Conservation (phyloP, 192 early-diverging fungal genomes). For the Umbelopsis vinacea region DNA sequence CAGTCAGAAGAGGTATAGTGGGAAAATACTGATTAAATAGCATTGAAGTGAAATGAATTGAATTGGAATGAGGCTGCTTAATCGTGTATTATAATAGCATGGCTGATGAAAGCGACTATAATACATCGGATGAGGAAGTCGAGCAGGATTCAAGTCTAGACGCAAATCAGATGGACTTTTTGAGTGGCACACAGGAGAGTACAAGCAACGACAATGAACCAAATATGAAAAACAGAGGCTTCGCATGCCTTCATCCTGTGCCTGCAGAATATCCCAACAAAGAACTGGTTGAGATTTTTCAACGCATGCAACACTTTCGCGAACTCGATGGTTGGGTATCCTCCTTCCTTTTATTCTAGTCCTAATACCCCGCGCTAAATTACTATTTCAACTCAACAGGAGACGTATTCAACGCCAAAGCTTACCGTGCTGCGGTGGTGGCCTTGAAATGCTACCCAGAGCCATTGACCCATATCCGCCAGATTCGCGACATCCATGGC, state of each 20-base stretch:
- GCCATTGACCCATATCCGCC: background rate
- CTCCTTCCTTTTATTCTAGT: no score
- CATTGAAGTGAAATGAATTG: no score
- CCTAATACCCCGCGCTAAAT: no score
- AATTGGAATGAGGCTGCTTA: no score
- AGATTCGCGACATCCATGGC: background rate
- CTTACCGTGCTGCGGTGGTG: background rate
- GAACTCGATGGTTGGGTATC: background rate
- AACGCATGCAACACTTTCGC: constrained; percentile 10
- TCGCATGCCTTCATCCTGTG: background rate
- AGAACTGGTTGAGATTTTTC: background rate
- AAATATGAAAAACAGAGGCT: background rate
- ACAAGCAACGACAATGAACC: background rate
- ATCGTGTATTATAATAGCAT: no score
- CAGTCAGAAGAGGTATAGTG: background rate
- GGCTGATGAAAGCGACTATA: no score
- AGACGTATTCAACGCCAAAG: background rate
- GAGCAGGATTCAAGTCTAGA: background rate
- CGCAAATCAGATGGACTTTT: background rate
- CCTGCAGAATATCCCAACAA: background rate
- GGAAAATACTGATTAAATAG: no score
- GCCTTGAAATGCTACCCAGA: background rate
- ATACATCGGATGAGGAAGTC: no score
- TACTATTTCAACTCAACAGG: no score
- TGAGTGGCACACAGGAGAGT: background rate